Evolutionary conservation across 2,329 filamentous ascomycete species (phyloP).

Genomic region (Ophiostoma australiae): DNA sequence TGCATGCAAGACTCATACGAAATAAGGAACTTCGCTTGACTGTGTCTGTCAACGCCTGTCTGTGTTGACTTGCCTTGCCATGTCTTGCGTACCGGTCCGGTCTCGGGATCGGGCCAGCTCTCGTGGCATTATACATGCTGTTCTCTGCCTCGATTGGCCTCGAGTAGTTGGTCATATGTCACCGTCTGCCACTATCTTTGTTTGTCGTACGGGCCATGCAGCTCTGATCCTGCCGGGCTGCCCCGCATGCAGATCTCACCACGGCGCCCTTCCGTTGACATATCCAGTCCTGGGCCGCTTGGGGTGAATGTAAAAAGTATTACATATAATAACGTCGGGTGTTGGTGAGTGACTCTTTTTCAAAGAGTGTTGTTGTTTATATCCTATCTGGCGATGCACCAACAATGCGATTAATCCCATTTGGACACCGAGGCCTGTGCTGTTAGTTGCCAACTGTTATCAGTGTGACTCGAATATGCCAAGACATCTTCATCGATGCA

Average conservation of each 20-base stretch:
- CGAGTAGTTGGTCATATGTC: not conserved
- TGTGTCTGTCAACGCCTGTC: not conserved
- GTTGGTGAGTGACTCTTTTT: not conserved
- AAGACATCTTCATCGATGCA: not conserved
- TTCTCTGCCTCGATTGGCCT: not conserved
- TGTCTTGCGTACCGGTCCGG: not conserved
- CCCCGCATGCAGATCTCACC: conserved; percentile 7
- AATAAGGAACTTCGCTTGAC: not conserved
- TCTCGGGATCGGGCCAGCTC: not conserved
- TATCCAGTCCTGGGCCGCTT: not conserved
- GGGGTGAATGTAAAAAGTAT: not conserved
- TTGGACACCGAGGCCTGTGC: not conserved
- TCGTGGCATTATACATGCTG: not conserved
- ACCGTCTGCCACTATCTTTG: not conserved
- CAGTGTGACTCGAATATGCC: not conserved
- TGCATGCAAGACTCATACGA: not conserved
- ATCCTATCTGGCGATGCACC: not conserved
- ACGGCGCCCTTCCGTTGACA: conserved; percentile 15
- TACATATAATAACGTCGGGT: not conserved
- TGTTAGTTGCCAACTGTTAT: not conserved
- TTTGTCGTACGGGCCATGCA: not conserved
- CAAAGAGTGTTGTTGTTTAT: not conserved
- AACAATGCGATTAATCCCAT: not conserved
- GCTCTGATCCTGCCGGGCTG: not conserved
- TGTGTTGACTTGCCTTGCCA: not conserved